Evolutionary conservation across 345 rosid genomes (phyloP), one percentile per base, ranked within the genome.

Genomic region (Corchorus olitorius): DNA sequence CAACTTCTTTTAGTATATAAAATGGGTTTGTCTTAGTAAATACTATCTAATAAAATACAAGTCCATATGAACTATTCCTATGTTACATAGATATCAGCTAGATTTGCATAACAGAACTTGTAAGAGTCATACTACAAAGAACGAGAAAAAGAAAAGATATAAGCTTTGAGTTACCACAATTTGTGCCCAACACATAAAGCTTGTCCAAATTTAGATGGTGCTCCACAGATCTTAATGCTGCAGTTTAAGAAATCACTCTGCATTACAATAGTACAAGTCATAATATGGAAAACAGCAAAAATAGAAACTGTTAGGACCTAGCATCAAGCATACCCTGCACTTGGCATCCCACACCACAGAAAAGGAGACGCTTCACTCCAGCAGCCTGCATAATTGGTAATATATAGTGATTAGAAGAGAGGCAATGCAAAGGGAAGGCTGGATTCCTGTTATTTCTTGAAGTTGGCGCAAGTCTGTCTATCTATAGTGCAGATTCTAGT

Each of bases 321-420:
- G 70, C 13, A 65, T 37, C 71, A 70, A 43, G 39, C 66, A 62
- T 78, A 94, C 98, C 98, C 83, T 91, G 98, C 79, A 94, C 98
- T 90, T 94, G 98, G 85, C 98, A 94, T 71, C 98, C 98, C 71
- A 94, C 98, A 39, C 98, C 98, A 81, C 98, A 93, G 72, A 94
- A 93, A 77, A 94, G 98, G 78, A 94, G 95, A 82, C 97, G 94
- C 77, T 94, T 94, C 46, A 94, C 97, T 43, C 98, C 95, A 8
- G 98, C 93, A 66, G 98, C 87, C 98, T 94, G 85, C 80, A 65
- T 17, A 60, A 75, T 48, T 22, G 68, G 48, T 73, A 17, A 80
- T 76, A 61, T 41, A 17, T 16, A 22, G 15, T 39, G 49, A 22
- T 64, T 64, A 10, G 48, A 10, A n/a, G 11, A 8, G 49, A 7